Evolutionary conservation across 2,329 filamentous ascomycete species (phyloP), one percentile per base, ranked within the genome.

Genomic region (Biscogniauxia sp.): DNA sequence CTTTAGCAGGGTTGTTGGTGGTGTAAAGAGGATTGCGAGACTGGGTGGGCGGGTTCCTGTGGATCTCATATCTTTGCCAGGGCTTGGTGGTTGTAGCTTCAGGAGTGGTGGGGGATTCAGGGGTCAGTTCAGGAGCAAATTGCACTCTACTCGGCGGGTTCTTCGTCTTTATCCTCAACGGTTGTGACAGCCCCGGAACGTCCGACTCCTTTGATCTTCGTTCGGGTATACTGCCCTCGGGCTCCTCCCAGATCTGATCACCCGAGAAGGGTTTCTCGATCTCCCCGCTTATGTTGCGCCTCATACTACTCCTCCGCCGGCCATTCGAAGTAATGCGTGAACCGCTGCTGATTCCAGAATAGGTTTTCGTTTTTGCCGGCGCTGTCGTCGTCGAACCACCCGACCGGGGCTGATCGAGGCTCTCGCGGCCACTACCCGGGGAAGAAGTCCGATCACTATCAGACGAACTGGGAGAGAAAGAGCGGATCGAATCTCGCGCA

Each of bases 191-290:
- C 64, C 58, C 64, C 51, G 58, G 66, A 57, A 55, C 49, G 58
- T 41, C 63, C 59, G 60, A 64, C 25, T 59, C 64, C 53, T 64
- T 71, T 61, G 72, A 65, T 66, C 68, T 59, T 60, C 65, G 66
- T 15, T 70, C 69, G 2, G 72, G 58, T 57, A 73, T 67, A 28
- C 73, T 66, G n/a, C 68, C 80, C 69, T 90, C 86, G 0, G 92
- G 90, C 72, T 97, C 94, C 74, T 97, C 93, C 82, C 92, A 97
- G 62, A 97, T 93, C 70, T 91, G 88, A 72, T 93, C 89, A 37
- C 88, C 86, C 1, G 88, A 89, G 72, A 92, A 93, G 1, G 87
- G 84, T 57, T 81, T 84, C 66, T 84, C 79, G 61, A 88, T 77
- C 70, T 90, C 87, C 20, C 88, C 88, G 71, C 88, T 92, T 69